These are phyloP conservation scores for Phytophthora cactorum DNA, from an alignment of 352 stramenopile species.

Conservation along the genomic window DNA sequence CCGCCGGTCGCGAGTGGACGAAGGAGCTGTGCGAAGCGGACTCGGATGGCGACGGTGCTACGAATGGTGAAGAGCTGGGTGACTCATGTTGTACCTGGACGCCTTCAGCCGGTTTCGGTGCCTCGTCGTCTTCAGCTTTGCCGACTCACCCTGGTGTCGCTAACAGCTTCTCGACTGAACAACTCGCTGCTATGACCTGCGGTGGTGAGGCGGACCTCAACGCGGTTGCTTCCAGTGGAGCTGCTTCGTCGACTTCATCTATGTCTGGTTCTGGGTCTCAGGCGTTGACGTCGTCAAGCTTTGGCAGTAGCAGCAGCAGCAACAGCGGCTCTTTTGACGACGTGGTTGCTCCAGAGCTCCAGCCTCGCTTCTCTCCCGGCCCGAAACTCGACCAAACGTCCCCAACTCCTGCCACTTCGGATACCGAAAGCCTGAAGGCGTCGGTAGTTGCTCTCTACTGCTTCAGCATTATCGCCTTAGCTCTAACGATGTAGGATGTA, in stretches of 20 bases:
- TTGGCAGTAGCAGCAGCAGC: constrained; percentile 15
- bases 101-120: constrained; percentile 14
- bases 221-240: constrained; percentile 7
- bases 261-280: constrained; percentile 12
- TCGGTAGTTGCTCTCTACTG: constrained; percentile 10
- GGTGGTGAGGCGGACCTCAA: constrained; percentile 33
- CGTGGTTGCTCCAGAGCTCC: constrained; percentile 9
- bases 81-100: constrained; percentile 87
- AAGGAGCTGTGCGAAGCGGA: constrained; percentile 61
- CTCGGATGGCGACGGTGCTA: constrained; percentile 81
- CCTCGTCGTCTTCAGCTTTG: constrained; percentile 7
- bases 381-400: constrained; percentile 24
- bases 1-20: constrained; percentile 54
- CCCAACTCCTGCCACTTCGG: constrained; percentile 14
- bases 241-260: constrained; percentile 15
- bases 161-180: constrained; percentile 44
- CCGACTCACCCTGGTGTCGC: constrained; percentile 47
- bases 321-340: constrained; percentile 23
- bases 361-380: constrained; percentile 19
- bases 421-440: constrained; percentile 5
- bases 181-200: constrained; percentile 45
- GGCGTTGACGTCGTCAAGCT: constrained; percentile 4
- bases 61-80: constrained; percentile 90
- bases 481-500: constrained; percentile 13
- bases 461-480: constrained; percentile 17